Evolutionary conservation across 2,329 filamentous ascomycete genomes (phyloP), one percentile per base, ranked within the genome.

Genomic region (Aureobasidium sp.): DNA sequence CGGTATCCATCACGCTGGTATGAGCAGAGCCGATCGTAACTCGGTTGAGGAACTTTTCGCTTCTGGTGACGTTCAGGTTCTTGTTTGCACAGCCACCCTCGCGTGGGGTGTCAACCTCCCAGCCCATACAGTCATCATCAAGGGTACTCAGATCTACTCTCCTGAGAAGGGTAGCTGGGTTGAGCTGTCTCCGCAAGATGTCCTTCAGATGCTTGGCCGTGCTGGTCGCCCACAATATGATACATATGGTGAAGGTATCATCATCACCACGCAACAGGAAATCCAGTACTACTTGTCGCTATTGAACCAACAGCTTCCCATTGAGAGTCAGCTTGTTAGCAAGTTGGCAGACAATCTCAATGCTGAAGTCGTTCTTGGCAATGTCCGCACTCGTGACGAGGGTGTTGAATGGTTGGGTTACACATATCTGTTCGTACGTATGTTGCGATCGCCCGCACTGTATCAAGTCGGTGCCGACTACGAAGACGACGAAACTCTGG

Each of bases 371-470:
- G 95, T 99, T 10, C 81, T 99, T 21, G 94, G 94, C 55, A 99
- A 96, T 68, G 84, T 99, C 27, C 86, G 93, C 60, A 92, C 81
- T 63, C 85, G 95, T 62, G 93, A 99, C 66, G 94, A 99, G 70
- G 94, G 89, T 67, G 94, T 99, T n/a, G 92, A 99, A 71, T 99
- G 94, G 94, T 83, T 99, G 35, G 93, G 94, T 13, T 99, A 99
- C 74, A 96, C 93, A 0, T 99, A 99, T 73, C 84, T 99, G 19
- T 99, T 96, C 70, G 90, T 99, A 59, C 89, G 94, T 53, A 99
- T 99, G 94, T 82, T 99, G 64, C 87, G 94, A 31, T 96, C 93
- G 2, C 94, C 94, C 37, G 93, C 90, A 0, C 78, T 99, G 13
- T 99, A 99, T 72, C 93, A 94, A 69, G 94, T 99, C 54, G 94